Evolutionary conservation across 495 filamentous ascomycete species (phyloP).

Genomic region (Lepidopterella palustris): DNA sequence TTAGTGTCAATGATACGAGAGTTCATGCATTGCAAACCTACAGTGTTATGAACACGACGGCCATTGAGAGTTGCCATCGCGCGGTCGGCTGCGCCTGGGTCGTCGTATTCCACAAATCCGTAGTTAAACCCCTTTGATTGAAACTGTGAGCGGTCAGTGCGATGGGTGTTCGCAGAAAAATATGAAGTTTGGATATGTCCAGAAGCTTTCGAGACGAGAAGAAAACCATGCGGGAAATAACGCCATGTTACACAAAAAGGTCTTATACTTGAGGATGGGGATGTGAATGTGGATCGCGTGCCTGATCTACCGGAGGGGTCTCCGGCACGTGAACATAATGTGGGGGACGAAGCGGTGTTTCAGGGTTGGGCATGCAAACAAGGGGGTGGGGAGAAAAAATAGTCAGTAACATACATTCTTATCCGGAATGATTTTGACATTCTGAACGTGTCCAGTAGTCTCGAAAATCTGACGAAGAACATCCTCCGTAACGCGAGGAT

Average conservation of each 20-base stretch:
- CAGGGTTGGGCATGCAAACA: not conserved
- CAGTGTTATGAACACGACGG: conserved; percentile 87
- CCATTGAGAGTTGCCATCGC: conserved; percentile 97
- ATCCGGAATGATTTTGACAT: conserved; percentile 98
- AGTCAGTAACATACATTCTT: conserved; percentile 67
- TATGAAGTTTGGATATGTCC: not conserved
- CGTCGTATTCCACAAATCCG: conserved; percentile 98
- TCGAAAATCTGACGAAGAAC: conserved; percentile 97
- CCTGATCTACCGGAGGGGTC: too few relatives aligned
- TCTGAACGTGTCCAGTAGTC: conserved; percentile 95
- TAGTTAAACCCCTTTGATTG: conserved; percentile 98
- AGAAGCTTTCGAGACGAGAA: not conserved
- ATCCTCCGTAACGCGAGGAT: conserved; percentile 93
- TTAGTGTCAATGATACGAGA: not conserved
- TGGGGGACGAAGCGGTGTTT: too few relatives aligned
- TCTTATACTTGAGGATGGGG: not conserved
- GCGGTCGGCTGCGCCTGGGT: conserved; percentile 90
- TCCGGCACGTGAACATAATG: too few relatives aligned
- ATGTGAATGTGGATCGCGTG: not conserved
- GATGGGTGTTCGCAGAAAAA: conserved; percentile 1
- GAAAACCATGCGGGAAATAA: not conserved
- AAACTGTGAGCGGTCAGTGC: conserved; percentile 37
- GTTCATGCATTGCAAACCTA: conserved; percentile 42
- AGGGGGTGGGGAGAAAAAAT: conserved; percentile 16
- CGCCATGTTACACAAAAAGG: not conserved